Conservation (phyloP, 2,329 filamentous ascomycete genomes). For the Tolypocladium amazonense region DNA sequence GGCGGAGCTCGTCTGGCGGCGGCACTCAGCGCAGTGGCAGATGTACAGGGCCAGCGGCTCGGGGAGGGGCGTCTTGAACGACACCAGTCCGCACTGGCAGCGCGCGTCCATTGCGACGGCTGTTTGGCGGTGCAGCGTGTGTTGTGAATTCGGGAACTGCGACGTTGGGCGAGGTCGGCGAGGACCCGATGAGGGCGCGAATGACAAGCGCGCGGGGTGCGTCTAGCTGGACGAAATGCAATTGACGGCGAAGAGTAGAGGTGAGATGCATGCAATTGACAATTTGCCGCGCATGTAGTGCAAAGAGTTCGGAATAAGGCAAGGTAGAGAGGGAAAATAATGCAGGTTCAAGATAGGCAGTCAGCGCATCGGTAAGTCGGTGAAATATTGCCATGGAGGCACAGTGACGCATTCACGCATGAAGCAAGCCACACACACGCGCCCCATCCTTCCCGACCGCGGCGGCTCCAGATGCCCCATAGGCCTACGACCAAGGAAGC, state of each 20-base stretch:
- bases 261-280: not conserved
- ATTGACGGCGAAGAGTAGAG: not conserved
- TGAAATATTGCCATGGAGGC: not conserved
- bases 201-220: not conserved
- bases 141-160: not conserved
- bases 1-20: slow-evolving; percentile 53
- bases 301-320: not conserved
- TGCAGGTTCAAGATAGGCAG: not conserved
- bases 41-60: slow-evolving; percentile 56
- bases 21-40: slow-evolving; percentile 60
- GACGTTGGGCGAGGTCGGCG: not conserved
- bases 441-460: no score
- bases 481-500: not conserved
- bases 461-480: not conserved
- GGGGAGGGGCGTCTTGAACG: slow-evolving; percentile 49
- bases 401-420: not conserved
- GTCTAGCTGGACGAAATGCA: not conserved
- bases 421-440: not conserved
- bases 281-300: not conserved
- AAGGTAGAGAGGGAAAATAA: not conserved
- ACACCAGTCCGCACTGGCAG: slow-evolving; percentile 55
- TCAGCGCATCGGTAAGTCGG: not conserved
- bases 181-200: not conserved
- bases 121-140: not conserved
- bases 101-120: slow-evolving; percentile 38